Conservation (phyloP, 306 rosid genomes). For the Astragalus glycyphyllos region DNA sequence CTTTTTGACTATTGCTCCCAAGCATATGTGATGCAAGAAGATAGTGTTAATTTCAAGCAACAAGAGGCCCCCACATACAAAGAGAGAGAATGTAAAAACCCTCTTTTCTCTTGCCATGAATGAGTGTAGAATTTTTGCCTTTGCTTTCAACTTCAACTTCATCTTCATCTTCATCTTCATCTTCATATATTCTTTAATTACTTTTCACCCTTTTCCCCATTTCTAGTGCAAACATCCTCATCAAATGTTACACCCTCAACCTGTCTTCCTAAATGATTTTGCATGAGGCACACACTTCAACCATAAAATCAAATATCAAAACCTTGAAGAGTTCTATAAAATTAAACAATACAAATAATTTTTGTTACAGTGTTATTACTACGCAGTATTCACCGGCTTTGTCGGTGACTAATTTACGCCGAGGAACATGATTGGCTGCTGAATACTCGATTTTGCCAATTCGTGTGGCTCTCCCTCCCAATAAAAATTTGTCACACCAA, state of each 20-base stretch:
- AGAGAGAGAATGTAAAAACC: slow-evolving; percentile 49
- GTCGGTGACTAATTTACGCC: no score
- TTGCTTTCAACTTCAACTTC: slow-evolving; percentile 63
- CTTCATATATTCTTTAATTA: slow-evolving; percentile 37
- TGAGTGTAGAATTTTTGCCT: slow-evolving; percentile 69
- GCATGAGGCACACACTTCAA: slow-evolving; percentile 30
- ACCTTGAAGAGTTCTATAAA: not conserved
- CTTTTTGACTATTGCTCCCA: slow-evolving; percentile 68
- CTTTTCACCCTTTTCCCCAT: slow-evolving; percentile 44
- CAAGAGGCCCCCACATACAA: slow-evolving; percentile 58
- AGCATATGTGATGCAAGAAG: slow-evolving; percentile 55
- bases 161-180: slow-evolving; percentile 54
- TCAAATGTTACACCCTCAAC: slow-evolving; percentile 26
- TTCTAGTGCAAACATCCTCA: slow-evolving; percentile 41
- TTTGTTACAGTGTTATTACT: no score
- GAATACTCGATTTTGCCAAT: no score
- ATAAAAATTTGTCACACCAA: no score
- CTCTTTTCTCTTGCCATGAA: slow-evolving; percentile 54
- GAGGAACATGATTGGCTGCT: no score
- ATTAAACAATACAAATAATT: not conserved
- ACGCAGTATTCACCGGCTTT: no score
- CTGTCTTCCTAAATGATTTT: slow-evolving; percentile 36
- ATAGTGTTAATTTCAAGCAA: slow-evolving; percentile 81
- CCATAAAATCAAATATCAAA: slow-evolving; percentile 26
- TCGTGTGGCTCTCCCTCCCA: no score